Percentiles rank a stretch among this genome's conserved stretches.
These are phyloP conservation scores for Carex scoparia DNA, from an alignment of 176 grass and related monocot species.

Conservation along the genomic window DNA sequence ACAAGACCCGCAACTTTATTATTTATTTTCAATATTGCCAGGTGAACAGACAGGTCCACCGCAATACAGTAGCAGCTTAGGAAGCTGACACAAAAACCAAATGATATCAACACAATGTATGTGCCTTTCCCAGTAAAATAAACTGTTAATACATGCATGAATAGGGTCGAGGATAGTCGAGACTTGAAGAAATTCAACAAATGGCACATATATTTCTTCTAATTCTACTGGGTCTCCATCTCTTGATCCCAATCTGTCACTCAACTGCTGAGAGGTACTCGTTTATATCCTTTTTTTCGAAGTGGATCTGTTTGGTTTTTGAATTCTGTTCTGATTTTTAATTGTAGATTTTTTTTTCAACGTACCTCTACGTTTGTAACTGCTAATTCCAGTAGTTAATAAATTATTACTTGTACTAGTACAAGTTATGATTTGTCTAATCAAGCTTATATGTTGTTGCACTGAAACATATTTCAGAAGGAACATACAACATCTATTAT, in stretches of 20 bases:
- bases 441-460: background rate
- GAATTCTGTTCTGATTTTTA: background rate
- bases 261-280: slow-evolving; percentile 6
- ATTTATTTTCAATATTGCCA: background rate
- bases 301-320: background rate
- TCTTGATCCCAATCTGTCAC: background rate
- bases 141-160: background rate
- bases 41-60: background rate
- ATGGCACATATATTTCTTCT: background rate
- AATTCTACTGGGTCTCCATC: background rate
- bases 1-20: background rate
- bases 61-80: no score
- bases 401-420: background rate
- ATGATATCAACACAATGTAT: background rate
- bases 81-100: no score
- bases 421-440: no score
- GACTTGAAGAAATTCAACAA: slow-evolving; percentile 3
- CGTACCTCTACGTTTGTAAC: background rate
- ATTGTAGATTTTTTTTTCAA: background rate
- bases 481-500: background rate
- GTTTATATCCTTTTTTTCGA: background rate
- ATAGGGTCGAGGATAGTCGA: background rate
- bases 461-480: background rate
- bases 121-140: background rate
- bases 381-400: background rate